phyloP scores from a whole-genome alignment of 441 rosid genomes.

The Pelargonium myrrhifolium region DNA sequence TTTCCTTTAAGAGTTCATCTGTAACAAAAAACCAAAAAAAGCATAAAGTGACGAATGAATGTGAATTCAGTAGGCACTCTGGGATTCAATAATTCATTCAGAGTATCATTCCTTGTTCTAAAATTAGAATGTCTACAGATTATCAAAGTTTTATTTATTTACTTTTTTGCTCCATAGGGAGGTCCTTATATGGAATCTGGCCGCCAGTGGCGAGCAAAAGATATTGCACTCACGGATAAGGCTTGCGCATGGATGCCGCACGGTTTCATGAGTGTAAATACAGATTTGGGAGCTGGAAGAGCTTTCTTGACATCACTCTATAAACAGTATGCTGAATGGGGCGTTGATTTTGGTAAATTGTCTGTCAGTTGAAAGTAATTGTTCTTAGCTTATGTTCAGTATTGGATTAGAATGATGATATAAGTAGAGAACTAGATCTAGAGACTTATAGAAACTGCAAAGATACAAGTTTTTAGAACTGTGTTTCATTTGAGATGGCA shows the following conservation, averaged over 20 bases:
- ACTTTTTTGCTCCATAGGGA: slow-evolving; percentile 34
- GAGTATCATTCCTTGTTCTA: too few species aligned
- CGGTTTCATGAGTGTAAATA: slow-evolving; percentile 85
- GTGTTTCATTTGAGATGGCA: too few species aligned
- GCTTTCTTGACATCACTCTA: slow-evolving; percentile 84
- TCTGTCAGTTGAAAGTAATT: slow-evolving; percentile 7
- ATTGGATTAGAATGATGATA: background rate
- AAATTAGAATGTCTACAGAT: background rate
- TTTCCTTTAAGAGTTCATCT: background rate
- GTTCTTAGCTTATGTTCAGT: background rate
- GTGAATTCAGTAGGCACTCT: background rate
- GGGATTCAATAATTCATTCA: too few species aligned
- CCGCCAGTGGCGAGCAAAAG: slow-evolving; percentile 60
- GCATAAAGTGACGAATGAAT: background rate
- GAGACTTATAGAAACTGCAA: too few species aligned
- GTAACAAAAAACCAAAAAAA: background rate
- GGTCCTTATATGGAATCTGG: slow-evolving; percentile 54
- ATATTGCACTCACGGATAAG: slow-evolving; percentile 72
- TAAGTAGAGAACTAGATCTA: too few species aligned
- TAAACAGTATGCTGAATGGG: slow-evolving; percentile 79
- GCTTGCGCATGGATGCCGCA: slow-evolving; percentile 85
- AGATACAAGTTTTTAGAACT: too few species aligned
- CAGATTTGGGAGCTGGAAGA: slow-evolving; percentile 65
- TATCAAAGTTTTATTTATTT: background rate
- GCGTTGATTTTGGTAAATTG: slow-evolving; percentile 79